phyloP scores from a whole-genome alignment of 1,139 yeast genomes.

The Candida glucosophila region DNA sequence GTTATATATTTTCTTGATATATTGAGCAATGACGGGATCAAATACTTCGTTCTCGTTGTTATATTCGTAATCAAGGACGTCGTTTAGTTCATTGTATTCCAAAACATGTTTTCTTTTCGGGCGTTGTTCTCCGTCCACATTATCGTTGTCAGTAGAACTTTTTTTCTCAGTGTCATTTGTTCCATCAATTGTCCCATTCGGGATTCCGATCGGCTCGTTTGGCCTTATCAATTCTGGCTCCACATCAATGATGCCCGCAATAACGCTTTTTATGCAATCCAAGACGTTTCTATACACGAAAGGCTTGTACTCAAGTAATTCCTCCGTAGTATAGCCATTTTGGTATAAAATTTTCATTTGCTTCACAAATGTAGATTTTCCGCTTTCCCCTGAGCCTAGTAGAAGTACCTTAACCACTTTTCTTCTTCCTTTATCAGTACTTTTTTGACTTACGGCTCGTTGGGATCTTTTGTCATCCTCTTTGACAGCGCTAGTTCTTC shows the following conservation, averaged over 20 bases:
- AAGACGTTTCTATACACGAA: conserved; percentile 63
- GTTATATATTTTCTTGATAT: conserved; percentile 45
- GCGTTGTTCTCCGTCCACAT: too few relatives aligned
- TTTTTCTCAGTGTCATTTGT: background rate
- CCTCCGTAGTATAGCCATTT: conserved; percentile 58
- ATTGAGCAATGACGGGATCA: conserved; percentile 34
- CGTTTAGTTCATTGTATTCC: conserved; percentile 36
- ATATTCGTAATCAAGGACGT: conserved; percentile 39
- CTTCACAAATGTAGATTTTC: conserved; percentile 68
- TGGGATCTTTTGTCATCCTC: too few relatives aligned
- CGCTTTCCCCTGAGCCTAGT: conserved; percentile 74
- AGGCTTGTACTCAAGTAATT: conserved; percentile 56
- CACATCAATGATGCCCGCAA: conserved; percentile 47
- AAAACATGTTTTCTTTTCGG: too few relatives aligned
- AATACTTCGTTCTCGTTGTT: conserved; percentile 40
- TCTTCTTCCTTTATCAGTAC: background rate
- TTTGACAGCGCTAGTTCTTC: too few relatives aligned
- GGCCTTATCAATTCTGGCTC: conserved; percentile 36
- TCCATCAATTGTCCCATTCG: conserved; percentile 2
- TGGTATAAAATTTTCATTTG: conserved; percentile 71
- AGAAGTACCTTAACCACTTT: conserved; percentile 55
- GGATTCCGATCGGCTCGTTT: conserved; percentile 2
- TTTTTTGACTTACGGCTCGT: too few relatives aligned
- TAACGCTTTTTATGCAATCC: conserved; percentile 56
- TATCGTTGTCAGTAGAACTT: conserved; percentile 1